These are phyloP conservation scores for Cystofilobasidium capitatum DNA, from an alignment of 768 basidiomycete genomes.

Conservation along the genomic window DNA sequence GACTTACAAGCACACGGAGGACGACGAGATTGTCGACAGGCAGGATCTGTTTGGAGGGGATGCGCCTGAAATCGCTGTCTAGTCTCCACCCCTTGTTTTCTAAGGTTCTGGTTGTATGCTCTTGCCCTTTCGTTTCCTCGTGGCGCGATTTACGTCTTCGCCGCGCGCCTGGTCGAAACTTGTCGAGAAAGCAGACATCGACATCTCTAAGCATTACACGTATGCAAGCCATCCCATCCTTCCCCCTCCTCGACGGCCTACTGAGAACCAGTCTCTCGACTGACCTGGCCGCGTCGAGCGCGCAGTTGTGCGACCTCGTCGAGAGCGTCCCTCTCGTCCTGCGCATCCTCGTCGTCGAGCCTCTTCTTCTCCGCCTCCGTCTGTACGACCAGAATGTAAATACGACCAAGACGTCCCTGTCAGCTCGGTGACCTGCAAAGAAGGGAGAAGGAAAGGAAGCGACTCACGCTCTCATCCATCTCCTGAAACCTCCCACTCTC, in stretches of 20 bases:
- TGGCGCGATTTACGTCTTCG: too few relatives aligned
- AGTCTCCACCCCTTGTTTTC: too few relatives aligned
- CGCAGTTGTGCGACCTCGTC: conserved; percentile 1
- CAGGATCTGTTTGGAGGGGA: conserved; percentile 28
- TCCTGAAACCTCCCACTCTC: conserved; percentile 16
- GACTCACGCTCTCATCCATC: conserved; percentile 13
- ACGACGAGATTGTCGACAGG: conserved; percentile 23
- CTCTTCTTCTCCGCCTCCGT: neutral
- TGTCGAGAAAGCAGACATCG: too few relatives aligned
- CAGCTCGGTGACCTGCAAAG: too few relatives aligned
- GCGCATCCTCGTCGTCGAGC: conserved; percentile 14
- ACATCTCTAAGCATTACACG: too few relatives aligned
- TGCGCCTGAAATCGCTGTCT: conserved; percentile 8
- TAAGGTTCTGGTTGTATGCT: too few relatives aligned
- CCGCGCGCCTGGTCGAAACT: too few relatives aligned
- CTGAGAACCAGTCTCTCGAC: too few relatives aligned
- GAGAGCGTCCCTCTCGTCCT: conserved; percentile 17
- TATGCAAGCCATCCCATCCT: too few relatives aligned
- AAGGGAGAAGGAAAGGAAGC: neutral
- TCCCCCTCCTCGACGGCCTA: too few relatives aligned
- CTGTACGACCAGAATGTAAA: neutral
- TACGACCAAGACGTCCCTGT: neutral
- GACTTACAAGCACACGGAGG: conserved; percentile 61
- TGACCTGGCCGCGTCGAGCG: conserved; percentile 11
- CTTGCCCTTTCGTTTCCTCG: too few relatives aligned